Base-by-base conservation (phyloP, 257 asterid genomes). In the Solanum raphanifolium region DNA sequence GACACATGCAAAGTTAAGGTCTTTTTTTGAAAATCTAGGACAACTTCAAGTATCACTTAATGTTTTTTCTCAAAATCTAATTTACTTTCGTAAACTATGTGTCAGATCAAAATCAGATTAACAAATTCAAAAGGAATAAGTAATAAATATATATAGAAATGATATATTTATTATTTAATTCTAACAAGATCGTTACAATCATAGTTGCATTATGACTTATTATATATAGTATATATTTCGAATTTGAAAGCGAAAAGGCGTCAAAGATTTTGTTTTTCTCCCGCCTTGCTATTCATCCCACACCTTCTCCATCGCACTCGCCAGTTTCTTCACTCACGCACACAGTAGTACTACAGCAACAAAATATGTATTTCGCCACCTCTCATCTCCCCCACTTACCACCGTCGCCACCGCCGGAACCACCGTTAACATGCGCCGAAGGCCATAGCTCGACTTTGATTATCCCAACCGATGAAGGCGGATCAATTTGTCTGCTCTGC, bases 401-500 rank as follows among this genome's bases (percentile, higher is more conserved):
- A 86, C 81, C 90, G 9, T 89, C 88, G 8, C 87, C 93, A 41
- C 92, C 88, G 52, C 62, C 76, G 12, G 75, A 76, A 52, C 91
- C 87, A 32, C 92, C 87, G 81, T 69, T 85, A 83, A 91, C 91
- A 55, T 97, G 99, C 87, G 86, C 87, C 27, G 92, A 91, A 85
- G 98, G 98, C 88, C 99, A 97, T 91, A 92, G 96, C 83, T 89
- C 96, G 84, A 89, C 91, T n/a, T 90, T 95, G 48, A 88, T 91
- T 90, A 93, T 97, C 86, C 88, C 90, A 6, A 95, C 98, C 29
- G 88, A 84, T 41, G 95, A 95, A 90, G 99, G 99, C 48, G 99
- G 98, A 69, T 90, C 93, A 10, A 94, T 97, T 83, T 97, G 99
- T 90, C 95, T 97, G 27, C 90, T 95, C 88, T 97, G 99, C 89